Base-by-base conservation (phyloP, 164 flowering plant species). In the Malania oleifera region DNA sequence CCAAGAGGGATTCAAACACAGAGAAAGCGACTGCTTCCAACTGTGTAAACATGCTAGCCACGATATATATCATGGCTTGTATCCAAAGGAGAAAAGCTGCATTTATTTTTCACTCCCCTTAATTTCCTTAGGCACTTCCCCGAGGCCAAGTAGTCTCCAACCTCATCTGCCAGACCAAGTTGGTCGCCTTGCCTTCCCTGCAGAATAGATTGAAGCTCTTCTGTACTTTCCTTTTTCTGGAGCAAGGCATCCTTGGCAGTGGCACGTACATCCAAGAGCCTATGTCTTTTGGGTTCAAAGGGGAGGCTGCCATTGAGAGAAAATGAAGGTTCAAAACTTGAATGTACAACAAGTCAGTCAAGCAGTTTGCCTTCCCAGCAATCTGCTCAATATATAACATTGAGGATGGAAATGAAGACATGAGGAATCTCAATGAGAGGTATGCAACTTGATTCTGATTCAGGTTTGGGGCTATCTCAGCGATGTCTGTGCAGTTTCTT, bases 181-280 rank as follows among this genome's bases (percentile, higher is more conserved):
- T 69, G 74, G 13, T 52, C 68, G 0, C 65, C 62, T 19, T 70
- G 11, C 28, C 57, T 75, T 61, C 82, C 67, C 2, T 80, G 74
- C 14, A 79, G 56, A 51, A 50, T 34, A 7, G 77, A 74, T 47
- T 63, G 67, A 11, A 75, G 56, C 15, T 62, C 76, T 24, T 56
- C 70, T 5, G 50, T 54, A 11, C 46, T 18, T 49, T 71, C 77
- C 51, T 68, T 75, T 56, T 67, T 64, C 26, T 64, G 64, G 37
- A 40, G 5, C 52, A 70, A 22, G 31, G 49, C 19, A 46, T 79
- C 78, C 51, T 66, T 74, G 7, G 67, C 49, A 8, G 43, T 39
- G 23, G 61, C 60, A 34, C 75, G 75, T 0, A 66, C 18, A 41
- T 80, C 80, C 56, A 74, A 47, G 51, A 73, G 63, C 45, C 66